These are phyloP conservation scores for Pestalotiopsis sp. DNA, from an alignment of 2,329 filamentous ascomycete genomes.

Conservation along the genomic window DNA sequence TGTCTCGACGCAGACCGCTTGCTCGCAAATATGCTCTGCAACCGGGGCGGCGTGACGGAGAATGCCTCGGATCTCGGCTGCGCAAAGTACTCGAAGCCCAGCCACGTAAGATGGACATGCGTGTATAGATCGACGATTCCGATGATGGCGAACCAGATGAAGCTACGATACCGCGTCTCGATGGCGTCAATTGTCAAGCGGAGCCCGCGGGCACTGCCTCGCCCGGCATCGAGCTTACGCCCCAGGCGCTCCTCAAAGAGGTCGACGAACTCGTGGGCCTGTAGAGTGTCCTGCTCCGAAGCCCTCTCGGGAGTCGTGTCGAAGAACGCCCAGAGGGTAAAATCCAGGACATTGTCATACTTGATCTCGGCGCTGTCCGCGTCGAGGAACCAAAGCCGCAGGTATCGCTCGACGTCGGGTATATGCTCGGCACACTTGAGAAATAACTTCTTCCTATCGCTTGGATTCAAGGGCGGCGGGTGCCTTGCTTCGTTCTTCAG, in stretches of 20 bases:
- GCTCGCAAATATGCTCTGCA: slow-evolving; percentile 48
- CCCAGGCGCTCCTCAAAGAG: slow-evolving; percentile 57
- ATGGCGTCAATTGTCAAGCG: slow-evolving; percentile 69
- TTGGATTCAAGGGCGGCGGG: slow-evolving; percentile 42
- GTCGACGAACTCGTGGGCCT: slow-evolving; percentile 50
- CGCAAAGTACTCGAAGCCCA: slow-evolving; percentile 56
- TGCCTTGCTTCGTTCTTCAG: slow-evolving; percentile 42
- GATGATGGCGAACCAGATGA: slow-evolving; percentile 66
- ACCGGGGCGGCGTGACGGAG: slow-evolving; percentile 60
- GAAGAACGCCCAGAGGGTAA: slow-evolving; percentile 70
- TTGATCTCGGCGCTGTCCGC: slow-evolving; percentile 59
- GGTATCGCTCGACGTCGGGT: slow-evolving; percentile 56
- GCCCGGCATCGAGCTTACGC: slow-evolving; percentile 52
- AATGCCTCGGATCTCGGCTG: slow-evolving; percentile 38
- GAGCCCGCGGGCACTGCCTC: slow-evolving; percentile 57
- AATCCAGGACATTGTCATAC: slow-evolving; percentile 70
- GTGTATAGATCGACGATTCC: slow-evolving; percentile 57
- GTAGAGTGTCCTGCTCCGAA: slow-evolving; percentile 36
- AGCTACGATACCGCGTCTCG: slow-evolving; percentile 60
- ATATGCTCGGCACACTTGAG: slow-evolving; percentile 57
- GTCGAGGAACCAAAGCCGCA: slow-evolving; percentile 69
- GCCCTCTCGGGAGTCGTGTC: slow-evolving; percentile 38
- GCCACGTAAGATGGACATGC: slow-evolving; percentile 44
- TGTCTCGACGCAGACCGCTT: slow-evolving; percentile 49
- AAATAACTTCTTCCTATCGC: slow-evolving; percentile 59